phyloP scores from a whole-genome alignment of 2,329 filamentous ascomycete species.

The Alternaria tenuissima region DNA sequence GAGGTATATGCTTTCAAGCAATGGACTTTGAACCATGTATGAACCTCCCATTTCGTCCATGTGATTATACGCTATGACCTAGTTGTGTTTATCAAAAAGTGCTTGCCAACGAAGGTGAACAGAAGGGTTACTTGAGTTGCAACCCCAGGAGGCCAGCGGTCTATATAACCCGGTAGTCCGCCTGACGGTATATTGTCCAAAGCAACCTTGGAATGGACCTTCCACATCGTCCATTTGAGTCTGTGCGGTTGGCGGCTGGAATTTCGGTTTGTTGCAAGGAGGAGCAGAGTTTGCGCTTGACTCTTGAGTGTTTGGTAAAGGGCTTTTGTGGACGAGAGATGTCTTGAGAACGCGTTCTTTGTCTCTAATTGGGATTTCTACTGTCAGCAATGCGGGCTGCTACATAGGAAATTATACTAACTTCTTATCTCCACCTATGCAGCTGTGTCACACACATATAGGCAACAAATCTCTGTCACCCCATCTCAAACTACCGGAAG shows the following conservation, averaged over 20 bases:
- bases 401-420: too few species aligned
- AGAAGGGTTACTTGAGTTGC: not conserved
- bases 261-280: not conserved
- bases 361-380: too few species aligned
- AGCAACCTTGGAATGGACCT: rapidly evolving
- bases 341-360: not conserved
- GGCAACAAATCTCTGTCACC: too few species aligned
- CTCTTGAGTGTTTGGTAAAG: not conserved
- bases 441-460: too few species aligned
- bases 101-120: not conserved
- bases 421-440: too few species aligned
- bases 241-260: not conserved
- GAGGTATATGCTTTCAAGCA: not conserved
- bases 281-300: not conserved
- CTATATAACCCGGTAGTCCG: not conserved
- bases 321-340: not conserved
- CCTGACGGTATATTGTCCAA: not conserved
- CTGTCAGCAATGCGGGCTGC: too few species aligned
- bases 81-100: not conserved
- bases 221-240: not conserved
- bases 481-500: too few species aligned
- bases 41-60: not conserved
- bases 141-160: not conserved
- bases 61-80: not conserved
- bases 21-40: not conserved